These are phyloP conservation scores for Ceraceosorus guamensis DNA, from an alignment of 1,284 basidiomycete genomes.

Conservation along the genomic window DNA sequence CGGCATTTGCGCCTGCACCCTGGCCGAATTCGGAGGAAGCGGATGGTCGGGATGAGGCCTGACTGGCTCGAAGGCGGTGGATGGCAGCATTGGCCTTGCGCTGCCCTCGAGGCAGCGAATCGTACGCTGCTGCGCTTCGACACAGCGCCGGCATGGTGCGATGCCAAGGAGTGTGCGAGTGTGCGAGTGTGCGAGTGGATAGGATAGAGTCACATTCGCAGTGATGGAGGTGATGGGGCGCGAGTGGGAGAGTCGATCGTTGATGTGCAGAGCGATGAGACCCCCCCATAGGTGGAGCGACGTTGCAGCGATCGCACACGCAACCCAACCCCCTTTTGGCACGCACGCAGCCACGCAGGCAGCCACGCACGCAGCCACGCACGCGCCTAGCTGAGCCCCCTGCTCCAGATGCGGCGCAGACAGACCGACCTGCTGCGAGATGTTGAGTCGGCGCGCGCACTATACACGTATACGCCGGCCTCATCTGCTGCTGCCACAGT, in stretches of 20 bases:
- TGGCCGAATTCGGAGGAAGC: no score
- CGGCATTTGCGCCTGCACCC: no score
- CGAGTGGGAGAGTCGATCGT: background rate
- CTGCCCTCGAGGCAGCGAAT: constrained; percentile 3
- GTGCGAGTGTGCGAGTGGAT: background rate
- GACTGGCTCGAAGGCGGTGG: background rate
- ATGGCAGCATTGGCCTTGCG: background rate
- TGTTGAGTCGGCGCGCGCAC: background rate
- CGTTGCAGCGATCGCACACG: no score
- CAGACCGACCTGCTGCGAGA: background rate
- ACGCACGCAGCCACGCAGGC: no score
- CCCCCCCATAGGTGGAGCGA: no score
- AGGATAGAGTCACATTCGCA: background rate
- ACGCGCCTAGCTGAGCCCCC: background rate
- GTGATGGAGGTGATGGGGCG: background rate
- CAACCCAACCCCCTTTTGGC: no score
- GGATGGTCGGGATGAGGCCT: no score
- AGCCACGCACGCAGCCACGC: background rate
- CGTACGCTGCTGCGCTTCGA: constrained; percentile 1
- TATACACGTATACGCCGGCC: background rate
- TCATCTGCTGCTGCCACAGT: background rate
- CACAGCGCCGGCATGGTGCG: background rate
- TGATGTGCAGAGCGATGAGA: background rate
- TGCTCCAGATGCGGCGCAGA: no score
- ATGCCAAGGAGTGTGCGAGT: background rate